Percentiles rank a stretch among this genome's conserved stretches.
phyloP scores from a whole-genome alignment of 306 rosid species.

The Vicia faba region DNA sequence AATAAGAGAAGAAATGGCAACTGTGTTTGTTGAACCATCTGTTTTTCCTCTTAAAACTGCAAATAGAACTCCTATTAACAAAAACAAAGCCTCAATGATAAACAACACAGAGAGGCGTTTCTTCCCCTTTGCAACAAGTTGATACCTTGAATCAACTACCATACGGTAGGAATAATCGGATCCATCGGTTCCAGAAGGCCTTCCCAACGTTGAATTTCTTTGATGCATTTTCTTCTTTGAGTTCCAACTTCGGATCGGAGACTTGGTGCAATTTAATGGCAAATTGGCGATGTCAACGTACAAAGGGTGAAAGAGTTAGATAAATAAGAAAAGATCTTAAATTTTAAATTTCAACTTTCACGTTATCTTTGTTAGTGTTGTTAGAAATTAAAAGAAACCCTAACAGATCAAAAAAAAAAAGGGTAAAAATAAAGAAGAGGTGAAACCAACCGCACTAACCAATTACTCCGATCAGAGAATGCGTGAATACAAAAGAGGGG shows the following conservation, averaged over 20 bases:
- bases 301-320: too few relatives aligned
- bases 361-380: too few relatives aligned
- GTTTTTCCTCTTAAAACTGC: conserved; percentile 43
- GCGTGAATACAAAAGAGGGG: too few relatives aligned
- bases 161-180: conserved; percentile 79
- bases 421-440: too few relatives aligned
- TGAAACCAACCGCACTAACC: too few relatives aligned
- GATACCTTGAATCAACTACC: conserved; percentile 94
- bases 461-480: too few relatives aligned
- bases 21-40: conserved; percentile 45
- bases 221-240: conserved; percentile 54
- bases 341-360: too few relatives aligned
- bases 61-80: conserved; percentile 47
- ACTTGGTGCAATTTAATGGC: neutral
- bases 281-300: neutral
- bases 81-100: conserved; percentile 59
- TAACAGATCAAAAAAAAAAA: too few relatives aligned
- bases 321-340: too few relatives aligned
- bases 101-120: conserved; percentile 54
- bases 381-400: too few relatives aligned
- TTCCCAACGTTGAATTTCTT: conserved; percentile 42
- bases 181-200: conserved; percentile 71
- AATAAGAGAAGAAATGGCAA: conserved; percentile 53
- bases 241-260: neutral
- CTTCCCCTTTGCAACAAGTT: conserved; percentile 77